Evolutionary conservation across 495 filamentous ascomycete genomes (phyloP), one percentile per base, ranked within the genome.

Genomic region (Penicillium crystallinum): DNA sequence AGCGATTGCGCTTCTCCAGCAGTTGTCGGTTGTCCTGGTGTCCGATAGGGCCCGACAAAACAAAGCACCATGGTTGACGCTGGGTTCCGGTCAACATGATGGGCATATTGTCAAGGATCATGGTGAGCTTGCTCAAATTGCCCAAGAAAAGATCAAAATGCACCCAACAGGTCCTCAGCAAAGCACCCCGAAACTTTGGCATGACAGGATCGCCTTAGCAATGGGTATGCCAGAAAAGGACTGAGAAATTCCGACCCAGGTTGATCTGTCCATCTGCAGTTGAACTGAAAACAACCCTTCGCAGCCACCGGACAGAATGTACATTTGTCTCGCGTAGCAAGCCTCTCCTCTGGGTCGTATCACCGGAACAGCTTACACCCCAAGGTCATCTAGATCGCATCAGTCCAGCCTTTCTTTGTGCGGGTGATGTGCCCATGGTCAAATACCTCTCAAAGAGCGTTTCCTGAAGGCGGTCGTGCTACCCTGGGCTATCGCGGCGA

Each of bases 1-100:
- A 12, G 44, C 14, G 1, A 33, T 48, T 5, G 43, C 43, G 25
- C 45, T 54, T n/a, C 52, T 54, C 27, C 43, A 42, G 10, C 35
- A 48, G 21, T 22, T 54, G 36, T 19, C 47, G 1, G 37, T 42
- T 29, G 37, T 48, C 0, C 37, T 49, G 14, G 2, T 25, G 22
- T 27, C 29, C 9, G 25, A 44, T 37, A 18, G 8, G n/a, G 19
- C 7, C 12, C 37, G 52, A 35, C 27, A 35, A 18, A 49, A 29
- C 29, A 2, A 6, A 25, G 22, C 21, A 17, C 21, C 51, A 18
- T 35, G 45, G 37, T 43, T 49, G 15, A 25, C 19, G 21, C 19
- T 54, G 4, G 18, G 21, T 29, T 27, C 23, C 4, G 22, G 10
- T 43, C 34, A 18, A 3, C 21, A 15, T 19, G 33, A 38, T 4